Evolutionary conservation across 352 stramenopile species (phyloP).

Genomic region (Peronospora farinosa): DNA sequence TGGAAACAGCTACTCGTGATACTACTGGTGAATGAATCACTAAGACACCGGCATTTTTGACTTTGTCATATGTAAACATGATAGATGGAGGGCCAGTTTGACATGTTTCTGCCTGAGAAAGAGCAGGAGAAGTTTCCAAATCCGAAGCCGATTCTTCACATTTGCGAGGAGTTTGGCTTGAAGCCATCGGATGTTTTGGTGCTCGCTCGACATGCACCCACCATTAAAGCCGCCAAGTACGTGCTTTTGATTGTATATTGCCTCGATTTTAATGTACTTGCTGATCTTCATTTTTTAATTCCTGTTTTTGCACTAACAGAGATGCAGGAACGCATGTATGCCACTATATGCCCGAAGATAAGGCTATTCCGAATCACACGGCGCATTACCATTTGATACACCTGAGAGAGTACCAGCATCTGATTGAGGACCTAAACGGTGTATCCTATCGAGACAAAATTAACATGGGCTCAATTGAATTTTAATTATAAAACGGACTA

Average conservation of each 20-base stretch:
- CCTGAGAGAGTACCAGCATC: conserved; percentile 56
- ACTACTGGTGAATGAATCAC: not conserved
- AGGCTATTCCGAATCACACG: conserved; percentile 67
- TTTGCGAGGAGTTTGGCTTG: conserved; percentile 52
- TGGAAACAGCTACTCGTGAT: not conserved
- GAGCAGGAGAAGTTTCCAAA: conserved; percentile 46
- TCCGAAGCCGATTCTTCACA: conserved; percentile 34
- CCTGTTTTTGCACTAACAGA: conserved; percentile 18
- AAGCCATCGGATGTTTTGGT: conserved; percentile 50
- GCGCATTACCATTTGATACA: conserved; percentile 60
- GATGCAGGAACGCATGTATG: conserved; percentile 48
- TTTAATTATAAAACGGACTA: conserved; percentile 10
- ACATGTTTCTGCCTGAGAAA: conserved; percentile 43
- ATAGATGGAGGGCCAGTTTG: conserved; percentile 65
- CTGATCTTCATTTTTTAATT: not conserved
- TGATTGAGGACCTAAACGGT: conserved; percentile 71
- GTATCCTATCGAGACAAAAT: conserved; percentile 61
- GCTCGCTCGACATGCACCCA: conserved; percentile 44
- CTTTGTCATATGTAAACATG: not conserved
- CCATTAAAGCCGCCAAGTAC: conserved; percentile 62
- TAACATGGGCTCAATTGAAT: conserved; percentile 35
- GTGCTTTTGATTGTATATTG: not conserved
- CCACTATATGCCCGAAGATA: conserved; percentile 59
- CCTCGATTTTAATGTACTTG: not conserved
- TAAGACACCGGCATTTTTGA: not conserved